phyloP scores from a whole-genome alignment of 2,329 filamentous ascomycete species.

The Aspergillus ibericus region DNA sequence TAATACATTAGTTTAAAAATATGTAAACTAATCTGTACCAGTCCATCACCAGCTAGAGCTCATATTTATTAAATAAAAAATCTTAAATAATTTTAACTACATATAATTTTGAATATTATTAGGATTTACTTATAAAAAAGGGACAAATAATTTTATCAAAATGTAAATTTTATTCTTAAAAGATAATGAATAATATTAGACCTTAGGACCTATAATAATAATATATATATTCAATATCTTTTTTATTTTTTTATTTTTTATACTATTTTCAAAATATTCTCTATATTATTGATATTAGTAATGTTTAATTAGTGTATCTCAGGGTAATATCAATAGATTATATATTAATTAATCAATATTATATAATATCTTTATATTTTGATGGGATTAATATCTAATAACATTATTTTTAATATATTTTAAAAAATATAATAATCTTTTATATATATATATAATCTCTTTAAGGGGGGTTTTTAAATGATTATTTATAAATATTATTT shows the following conservation, averaged over 20 bases:
- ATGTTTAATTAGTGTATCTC: not conserved
- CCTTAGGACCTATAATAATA: not conserved
- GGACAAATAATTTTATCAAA: not conserved
- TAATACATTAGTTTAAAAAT: too few species aligned
- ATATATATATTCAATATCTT: not conserved
- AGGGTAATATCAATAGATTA: not conserved
- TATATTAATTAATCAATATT: not conserved
- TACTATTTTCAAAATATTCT: not conserved
- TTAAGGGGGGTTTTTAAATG: too few species aligned
- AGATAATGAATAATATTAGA: not conserved
- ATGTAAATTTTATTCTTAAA: not conserved
- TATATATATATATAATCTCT: not conserved
- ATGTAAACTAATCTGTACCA: too few species aligned
- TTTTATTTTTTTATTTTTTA: not conserved
- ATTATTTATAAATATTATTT: not conserved
- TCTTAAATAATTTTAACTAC: not conserved
- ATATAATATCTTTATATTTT: not conserved
- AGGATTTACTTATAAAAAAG: not conserved
- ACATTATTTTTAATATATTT: not conserved
- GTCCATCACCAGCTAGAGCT: too few species aligned
- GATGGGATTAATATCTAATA: not conserved
- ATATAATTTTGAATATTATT: not conserved
- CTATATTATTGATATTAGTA: not conserved
- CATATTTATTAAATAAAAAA: not conserved
- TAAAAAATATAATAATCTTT: not conserved